phyloP scores from a whole-genome alignment of 2,329 filamentous ascomycete species.

The Cadophora malorum region DNA sequence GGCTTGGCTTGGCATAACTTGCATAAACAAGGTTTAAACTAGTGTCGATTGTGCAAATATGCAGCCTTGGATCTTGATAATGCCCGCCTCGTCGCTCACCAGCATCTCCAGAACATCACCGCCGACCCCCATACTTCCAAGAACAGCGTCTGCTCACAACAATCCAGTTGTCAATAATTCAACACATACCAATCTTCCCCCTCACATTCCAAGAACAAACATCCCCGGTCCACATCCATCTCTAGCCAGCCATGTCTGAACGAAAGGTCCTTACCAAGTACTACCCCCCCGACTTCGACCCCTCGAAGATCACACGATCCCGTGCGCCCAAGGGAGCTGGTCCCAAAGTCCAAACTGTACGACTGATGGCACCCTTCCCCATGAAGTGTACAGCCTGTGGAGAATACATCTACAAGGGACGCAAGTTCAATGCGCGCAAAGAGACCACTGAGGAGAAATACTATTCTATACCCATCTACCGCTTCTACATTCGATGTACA shows the following conservation, averaged over 20 bases:
- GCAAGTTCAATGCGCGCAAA: conserved; percentile 95
- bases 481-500: conserved; percentile 92
- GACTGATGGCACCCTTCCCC: conserved; percentile 87
- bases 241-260: conserved; percentile 71
- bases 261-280: conserved; percentile 77
- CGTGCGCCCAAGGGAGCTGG: conserved; percentile 74
- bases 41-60: conserved; percentile 6
- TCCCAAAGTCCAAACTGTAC: conserved; percentile 83
- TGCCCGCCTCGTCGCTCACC: not conserved
- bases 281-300: conserved; percentile 84
- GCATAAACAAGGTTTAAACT: conserved; percentile 13
- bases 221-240: not conserved
- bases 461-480: conserved; percentile 83
- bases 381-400: conserved; percentile 74
- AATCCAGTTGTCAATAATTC: not conserved
- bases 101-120: not conserved
- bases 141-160: not conserved
- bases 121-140: not conserved
- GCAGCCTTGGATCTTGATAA: conserved; percentile 6
- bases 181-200: not conserved
- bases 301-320: conserved; percentile 74
- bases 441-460: conserved; percentile 93
- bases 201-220: not conserved
- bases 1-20: conserved; percentile 1
- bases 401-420: conserved; percentile 90